A percentile compares a stretch with the other conserved stretches of the same genome.
These are phyloP conservation scores for Stachybotrys echinatus DNA, from an alignment of 2,329 filamentous ascomycete species.

Conservation along the genomic window DNA sequence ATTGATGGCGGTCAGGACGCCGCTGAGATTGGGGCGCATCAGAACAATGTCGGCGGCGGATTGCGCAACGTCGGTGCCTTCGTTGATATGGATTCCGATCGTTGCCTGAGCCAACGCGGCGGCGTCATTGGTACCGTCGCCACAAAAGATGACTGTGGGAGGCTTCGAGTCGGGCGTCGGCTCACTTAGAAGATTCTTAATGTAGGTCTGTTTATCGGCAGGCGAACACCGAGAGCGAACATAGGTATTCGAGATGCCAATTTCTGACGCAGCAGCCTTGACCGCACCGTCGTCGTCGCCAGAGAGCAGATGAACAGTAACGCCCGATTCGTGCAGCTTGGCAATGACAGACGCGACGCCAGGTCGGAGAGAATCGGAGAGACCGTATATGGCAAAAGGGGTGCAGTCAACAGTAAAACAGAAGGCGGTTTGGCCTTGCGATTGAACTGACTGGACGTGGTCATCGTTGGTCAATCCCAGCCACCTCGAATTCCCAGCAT, in stretches of 20 bases:
- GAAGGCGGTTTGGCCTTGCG: conserved; percentile 36
- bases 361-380: conserved; percentile 39
- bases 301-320: conserved; percentile 43
- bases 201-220: conserved; percentile 39
- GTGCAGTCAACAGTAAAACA: conserved; percentile 35
- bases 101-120: conserved; percentile 65
- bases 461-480: conserved; percentile 24
- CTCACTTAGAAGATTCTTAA: conserved; percentile 27
- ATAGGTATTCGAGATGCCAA: conserved; percentile 32
- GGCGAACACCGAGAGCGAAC: conserved; percentile 38
- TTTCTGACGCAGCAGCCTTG: conserved; percentile 25
- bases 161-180: conserved; percentile 9
- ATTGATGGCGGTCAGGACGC: conserved; percentile 54
- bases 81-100: conserved; percentile 65
- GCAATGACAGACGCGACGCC: conserved; percentile 32
- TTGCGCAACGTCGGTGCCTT: conserved; percentile 58
- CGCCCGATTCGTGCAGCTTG: conserved; percentile 27
- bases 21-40: conserved; percentile 47
- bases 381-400: conserved; percentile 36
- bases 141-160: conserved; percentile 59
- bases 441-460: conserved; percentile 26
- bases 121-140: conserved; percentile 78
- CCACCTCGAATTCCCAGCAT: conserved; percentile 48
- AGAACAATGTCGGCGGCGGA: conserved; percentile 66
- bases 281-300: conserved; percentile 51